Base-by-base conservation (phyloP, 139 green algal genomes). In the Chlorella sp. region DNA sequence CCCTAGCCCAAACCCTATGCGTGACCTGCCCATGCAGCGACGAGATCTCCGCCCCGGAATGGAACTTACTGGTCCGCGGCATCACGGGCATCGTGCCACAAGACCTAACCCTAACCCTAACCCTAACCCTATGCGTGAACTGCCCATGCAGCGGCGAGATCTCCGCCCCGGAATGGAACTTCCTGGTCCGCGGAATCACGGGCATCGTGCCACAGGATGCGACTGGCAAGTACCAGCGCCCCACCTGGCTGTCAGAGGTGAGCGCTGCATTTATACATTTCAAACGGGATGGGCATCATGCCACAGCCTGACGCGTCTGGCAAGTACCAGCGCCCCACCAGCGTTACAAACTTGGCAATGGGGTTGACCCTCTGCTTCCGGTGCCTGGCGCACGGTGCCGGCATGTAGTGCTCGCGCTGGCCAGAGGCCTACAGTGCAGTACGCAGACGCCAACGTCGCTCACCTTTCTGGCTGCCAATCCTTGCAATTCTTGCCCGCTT, bases 21-120 rank as follows among this genome's bases (percentile, higher is more conserved):
- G n/a, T n/a, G n/a, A n/a, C n/a, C n/a, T n/a, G n/a, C n/a, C 42
- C 14, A 1, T 81, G 59, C 3, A 67, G 60, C 2, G 83, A 81
- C 3, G 76, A 87, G 68, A 90, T 95, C 36, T 62, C 36, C 20
- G 51, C 77, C 2, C 62, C 66, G 1, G 90, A 95, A 72, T 96
- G 91, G 91, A 89, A 81, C 76, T 93, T 92, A 81, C 69, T 96
- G 5, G 77, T 95, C 31, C 76, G 88, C 10, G 90, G 90, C 31
- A 34, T 61, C 23, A 82, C 60, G 34, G 42, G 42, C 29, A 10
- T 49, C 26, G 30, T 61, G 14, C 1, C 26, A 24, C 36, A 62
- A 5, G 36, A 23, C n/a, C n/a, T n/a, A n/a, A n/a, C n/a, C n/a
- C n/a, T n/a, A n/a, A n/a, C n/a, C n/a, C n/a, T n/a, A n/a, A n/a